Evolutionary conservation across 306 rosid genomes (phyloP).

Genomic region (Cercis canadensis): DNA sequence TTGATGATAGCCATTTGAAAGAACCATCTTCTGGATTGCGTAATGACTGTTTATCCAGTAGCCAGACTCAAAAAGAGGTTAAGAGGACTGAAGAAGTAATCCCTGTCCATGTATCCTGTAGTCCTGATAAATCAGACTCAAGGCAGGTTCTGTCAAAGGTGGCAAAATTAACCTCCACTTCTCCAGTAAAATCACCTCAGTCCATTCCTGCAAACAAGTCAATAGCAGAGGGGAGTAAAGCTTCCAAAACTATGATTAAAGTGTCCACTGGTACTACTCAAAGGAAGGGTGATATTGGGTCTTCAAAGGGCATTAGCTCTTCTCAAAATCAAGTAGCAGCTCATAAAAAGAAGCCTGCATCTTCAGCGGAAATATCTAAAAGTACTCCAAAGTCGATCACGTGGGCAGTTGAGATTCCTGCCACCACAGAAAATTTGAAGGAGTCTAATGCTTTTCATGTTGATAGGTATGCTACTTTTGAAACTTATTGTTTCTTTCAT

Average conservation of each 20-base stretch:
- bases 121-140: constrained; percentile 60
- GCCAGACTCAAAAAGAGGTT: constrained; percentile 46
- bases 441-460: constrained; percentile 57
- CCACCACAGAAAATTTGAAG: constrained; percentile 48
- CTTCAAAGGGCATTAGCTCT: constrained; percentile 44
- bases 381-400: constrained; percentile 49
- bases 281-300: constrained; percentile 56
- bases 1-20: constrained; percentile 48
- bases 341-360: constrained; percentile 57
- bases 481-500: constrained; percentile 8
- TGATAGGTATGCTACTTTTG: constrained; percentile 62
- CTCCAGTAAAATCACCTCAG: constrained; percentile 75
- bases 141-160: constrained; percentile 56
- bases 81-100: constrained; percentile 48
- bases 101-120: constrained; percentile 36
- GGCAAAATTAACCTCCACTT: constrained; percentile 53
- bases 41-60: constrained; percentile 45
- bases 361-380: constrained; percentile 69
- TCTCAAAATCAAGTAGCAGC: constrained; percentile 60
- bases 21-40: constrained; percentile 56
- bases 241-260: constrained; percentile 56
- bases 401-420: constrained; percentile 54
- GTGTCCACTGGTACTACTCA: constrained; percentile 52
- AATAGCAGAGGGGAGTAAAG: constrained; percentile 59
- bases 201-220: constrained; percentile 45